These are phyloP conservation scores for Sanghuangporus weigelae DNA, from an alignment of 1,284 basidiomycete genomes.

Conservation along the genomic window DNA sequence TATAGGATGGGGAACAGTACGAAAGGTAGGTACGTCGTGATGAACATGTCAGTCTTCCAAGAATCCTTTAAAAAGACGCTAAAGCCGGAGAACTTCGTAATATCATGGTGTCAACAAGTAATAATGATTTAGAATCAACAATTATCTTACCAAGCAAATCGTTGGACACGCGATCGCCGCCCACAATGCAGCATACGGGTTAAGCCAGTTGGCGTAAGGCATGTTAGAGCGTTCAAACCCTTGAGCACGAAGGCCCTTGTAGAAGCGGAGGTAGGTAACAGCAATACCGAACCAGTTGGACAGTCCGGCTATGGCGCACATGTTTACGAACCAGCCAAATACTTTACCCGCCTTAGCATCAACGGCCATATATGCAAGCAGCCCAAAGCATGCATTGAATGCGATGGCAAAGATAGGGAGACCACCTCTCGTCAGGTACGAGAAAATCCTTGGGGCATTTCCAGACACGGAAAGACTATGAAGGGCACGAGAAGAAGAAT, in stretches of 20 bases:
- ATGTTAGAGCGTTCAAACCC: slow-evolving; percentile 34
- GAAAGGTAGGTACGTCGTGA: slow-evolving; percentile 79
- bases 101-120: not conserved
- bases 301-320: slow-evolving; percentile 60
- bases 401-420: slow-evolving; percentile 71
- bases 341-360: slow-evolving; percentile 57
- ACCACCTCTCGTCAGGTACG: slow-evolving; percentile 61
- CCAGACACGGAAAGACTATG: slow-evolving; percentile 74
- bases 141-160: slow-evolving; percentile 61
- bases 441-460: slow-evolving; percentile 75
- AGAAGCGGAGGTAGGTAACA: slow-evolving; percentile 43
- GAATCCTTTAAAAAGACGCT: slow-evolving; percentile 65
- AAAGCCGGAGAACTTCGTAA: slow-evolving; percentile 63
- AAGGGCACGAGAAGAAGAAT: slow-evolving; percentile 77
- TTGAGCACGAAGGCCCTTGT: slow-evolving; percentile 39
- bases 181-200: slow-evolving; percentile 41
- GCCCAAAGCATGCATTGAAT: slow-evolving; percentile 61
- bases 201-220: slow-evolving; percentile 32
- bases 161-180: slow-evolving; percentile 47
- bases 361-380: slow-evolving; percentile 71
- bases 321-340: slow-evolving; percentile 75
- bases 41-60: slow-evolving; percentile 57
- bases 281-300: slow-evolving; percentile 73
- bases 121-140: not conserved
- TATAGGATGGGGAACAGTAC: slow-evolving; percentile 75